Percentiles rank a stretch among this genome's conserved stretches.
These are phyloP conservation scores for Tuber aestivum DNA, from an alignment of 495 filamentous ascomycete genomes.

Conservation along the genomic window DNA sequence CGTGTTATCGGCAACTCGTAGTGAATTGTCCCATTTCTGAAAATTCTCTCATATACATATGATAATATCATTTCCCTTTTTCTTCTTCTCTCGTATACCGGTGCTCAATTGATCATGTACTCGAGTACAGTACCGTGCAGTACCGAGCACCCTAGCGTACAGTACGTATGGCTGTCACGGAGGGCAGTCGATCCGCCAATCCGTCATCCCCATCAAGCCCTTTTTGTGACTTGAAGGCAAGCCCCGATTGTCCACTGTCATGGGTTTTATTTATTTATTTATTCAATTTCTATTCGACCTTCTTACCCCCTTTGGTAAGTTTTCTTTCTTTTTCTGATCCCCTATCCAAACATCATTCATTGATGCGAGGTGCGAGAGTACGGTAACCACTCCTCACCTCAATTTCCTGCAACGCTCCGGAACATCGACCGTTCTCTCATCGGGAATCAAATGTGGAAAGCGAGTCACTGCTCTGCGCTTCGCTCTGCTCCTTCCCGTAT, in stretches of 20 bases:
- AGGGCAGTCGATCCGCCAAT: neutral
- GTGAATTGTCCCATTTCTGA: neutral
- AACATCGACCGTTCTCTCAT: slow-evolving; percentile 2
- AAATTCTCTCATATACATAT: neutral
- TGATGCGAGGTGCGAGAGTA: neutral
- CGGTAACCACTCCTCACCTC: neutral
- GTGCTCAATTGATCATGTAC: neutral
- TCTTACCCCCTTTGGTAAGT: neutral
- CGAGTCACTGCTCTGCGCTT: neutral
- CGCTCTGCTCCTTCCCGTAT: neutral
- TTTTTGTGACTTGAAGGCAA: neutral
- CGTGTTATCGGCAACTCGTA: neutral
- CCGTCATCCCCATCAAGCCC: neutral
- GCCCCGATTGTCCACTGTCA: neutral
- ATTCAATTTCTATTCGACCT: neutral
- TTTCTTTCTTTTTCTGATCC: neutral
- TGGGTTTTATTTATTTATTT: neutral
- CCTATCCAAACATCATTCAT: neutral
- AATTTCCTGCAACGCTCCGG: neutral
- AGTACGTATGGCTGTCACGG: neutral
- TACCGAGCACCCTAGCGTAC: neutral
- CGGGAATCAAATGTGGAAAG: slow-evolving; percentile 2
- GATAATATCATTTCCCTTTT: neutral
- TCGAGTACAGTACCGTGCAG: neutral
- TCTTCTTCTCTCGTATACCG: neutral